A percentile compares a stretch with the other conserved stretches of the same genome.
Conservation (phyloP, 352 stramenopile species). For the Pythium insidiosum region DNA sequence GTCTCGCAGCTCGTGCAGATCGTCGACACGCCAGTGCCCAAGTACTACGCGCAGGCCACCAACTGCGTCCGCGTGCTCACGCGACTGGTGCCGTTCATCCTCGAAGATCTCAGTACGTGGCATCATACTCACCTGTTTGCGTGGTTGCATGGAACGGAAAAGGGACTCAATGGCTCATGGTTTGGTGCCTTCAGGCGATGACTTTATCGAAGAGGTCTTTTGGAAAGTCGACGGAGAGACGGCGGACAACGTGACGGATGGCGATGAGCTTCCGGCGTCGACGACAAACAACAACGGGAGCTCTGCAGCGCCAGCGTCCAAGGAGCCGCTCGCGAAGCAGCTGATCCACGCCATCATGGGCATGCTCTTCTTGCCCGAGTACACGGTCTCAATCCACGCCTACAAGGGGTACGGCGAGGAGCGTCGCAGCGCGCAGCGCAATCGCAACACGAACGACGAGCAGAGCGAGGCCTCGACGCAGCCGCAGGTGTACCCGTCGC, state of each 20-base stretch:
- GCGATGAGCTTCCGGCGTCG: neutral
- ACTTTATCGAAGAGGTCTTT: constrained; percentile 81
- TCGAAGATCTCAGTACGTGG: constrained; percentile 49
- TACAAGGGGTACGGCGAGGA: constrained; percentile 80
- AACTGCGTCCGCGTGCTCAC: constrained; percentile 83
- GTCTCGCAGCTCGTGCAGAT: constrained; percentile 82
- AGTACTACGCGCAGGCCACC: constrained; percentile 83
- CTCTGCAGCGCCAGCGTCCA: neutral
- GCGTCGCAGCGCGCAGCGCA: constrained; percentile 48
- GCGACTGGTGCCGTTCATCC: constrained; percentile 77
- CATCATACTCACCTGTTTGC: no score
- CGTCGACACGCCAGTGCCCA: constrained; percentile 80
- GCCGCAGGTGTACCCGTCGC: constrained; percentile 55
- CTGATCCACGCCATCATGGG: constrained; percentile 85
- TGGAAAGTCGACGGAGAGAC: constrained; percentile 40
- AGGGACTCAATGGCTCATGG: neutral
- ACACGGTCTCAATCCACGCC: constrained; percentile 77
- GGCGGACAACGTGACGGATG: constrained; percentile 34
- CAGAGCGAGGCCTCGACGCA: constrained; percentile 28
- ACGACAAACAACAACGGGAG: no score
- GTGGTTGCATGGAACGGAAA: neutral
- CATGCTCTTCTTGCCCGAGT: constrained; percentile 79
- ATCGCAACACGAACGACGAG: no score
- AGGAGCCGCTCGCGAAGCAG: constrained; percentile 52
- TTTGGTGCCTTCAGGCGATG: constrained; percentile 22